Evolutionary conservation across 768 basidiomycete genomes (phyloP), one percentile per base, ranked within the genome.

Genomic region (Lactifluus rugatus): DNA sequence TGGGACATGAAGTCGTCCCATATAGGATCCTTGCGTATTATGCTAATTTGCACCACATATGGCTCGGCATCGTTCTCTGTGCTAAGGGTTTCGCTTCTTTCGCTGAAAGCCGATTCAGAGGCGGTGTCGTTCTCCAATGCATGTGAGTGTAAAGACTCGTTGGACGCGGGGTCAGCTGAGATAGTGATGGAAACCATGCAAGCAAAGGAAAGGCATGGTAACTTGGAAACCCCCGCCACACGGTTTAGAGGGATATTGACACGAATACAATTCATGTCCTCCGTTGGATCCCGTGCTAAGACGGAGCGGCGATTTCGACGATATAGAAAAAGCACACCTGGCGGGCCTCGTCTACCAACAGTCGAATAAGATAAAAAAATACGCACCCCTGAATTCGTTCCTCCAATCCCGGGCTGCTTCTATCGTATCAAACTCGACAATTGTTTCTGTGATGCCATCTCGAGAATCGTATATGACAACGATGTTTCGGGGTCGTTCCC

Each of bases 351-450:
- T 13, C 25, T 4, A 31, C 31, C 25, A 54, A 47, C 48, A 17
- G 46, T 47, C 2, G 14, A 46, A 54, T 25, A 26, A 10, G 19
- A 28, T 1, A 54, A 16, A 28, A 16, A 51, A 56, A 3, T n/a
- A 58, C 68, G 23, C 52, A 74, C 79, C 78, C 44, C 67, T 67
- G 4, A 83, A 28, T 61, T 82, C 81, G 50, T 72, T 69, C 39
- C 74, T 69, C 80, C 81, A 82, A 16, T 75, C 76, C 31, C 69
- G 63, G 10, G 78, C 74, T 13, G 80, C 74, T 64, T 81, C 83
- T 57, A 76, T 72, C 0, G 82, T 85, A 62, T 83, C 84, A 53
- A 82, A 80, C 62, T 81, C 81, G 19, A 72, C 71, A 53, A 57
- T 67, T 52, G 69, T 67, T 42, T 67, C 66, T 21, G 23, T 54